These are phyloP conservation scores for Penicillium canescens DNA, from an alignment of 495 filamentous ascomycete species.

Conservation along the genomic window DNA sequence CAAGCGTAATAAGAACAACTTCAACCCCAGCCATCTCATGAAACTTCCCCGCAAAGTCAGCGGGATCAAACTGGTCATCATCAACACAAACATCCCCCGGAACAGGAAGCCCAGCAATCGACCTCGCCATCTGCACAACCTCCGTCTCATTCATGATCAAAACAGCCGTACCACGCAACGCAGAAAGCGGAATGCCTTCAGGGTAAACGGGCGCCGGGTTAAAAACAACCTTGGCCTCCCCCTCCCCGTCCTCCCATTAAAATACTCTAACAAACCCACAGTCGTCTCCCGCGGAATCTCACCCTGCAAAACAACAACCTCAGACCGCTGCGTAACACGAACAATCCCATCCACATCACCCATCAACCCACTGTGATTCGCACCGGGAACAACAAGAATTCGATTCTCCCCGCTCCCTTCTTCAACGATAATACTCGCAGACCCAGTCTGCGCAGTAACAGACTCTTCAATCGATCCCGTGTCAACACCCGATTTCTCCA, in stretches of 20 bases:
- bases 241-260: conserved; percentile 3
- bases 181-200: conserved; percentile 46
- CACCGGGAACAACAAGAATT: conserved; percentile 72
- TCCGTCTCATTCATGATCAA: conserved; percentile 84
- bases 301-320: conserved; percentile 72
- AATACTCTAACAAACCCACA: conserved; percentile 61
- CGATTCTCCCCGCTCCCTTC: conserved; percentile 63
- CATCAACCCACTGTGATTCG: conserved; percentile 56
- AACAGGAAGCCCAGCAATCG: conserved; percentile 18
- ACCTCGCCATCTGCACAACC: conserved; percentile 59
- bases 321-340: conserved; percentile 26
- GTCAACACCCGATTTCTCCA: conserved; percentile 21
- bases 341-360: conserved; percentile 11
- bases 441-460: conserved; percentile 17
- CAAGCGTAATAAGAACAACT: conserved; percentile 75
- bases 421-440: conserved; percentile 30
- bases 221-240: conserved; percentile 18
- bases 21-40: conserved; percentile 55
- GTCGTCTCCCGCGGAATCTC: conserved; percentile 74
- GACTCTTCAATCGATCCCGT: conserved; percentile 20
- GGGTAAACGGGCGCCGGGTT: conserved; percentile 75
- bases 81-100: not conserved
- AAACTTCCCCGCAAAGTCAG: conserved; percentile 52
- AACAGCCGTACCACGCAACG: conserved; percentile 60
- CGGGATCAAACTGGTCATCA: conserved; percentile 20